Evolutionary conservation across 2,329 filamentous ascomycete genomes (phyloP).

Genomic region (Pseudogymnoascus sp.): DNA sequence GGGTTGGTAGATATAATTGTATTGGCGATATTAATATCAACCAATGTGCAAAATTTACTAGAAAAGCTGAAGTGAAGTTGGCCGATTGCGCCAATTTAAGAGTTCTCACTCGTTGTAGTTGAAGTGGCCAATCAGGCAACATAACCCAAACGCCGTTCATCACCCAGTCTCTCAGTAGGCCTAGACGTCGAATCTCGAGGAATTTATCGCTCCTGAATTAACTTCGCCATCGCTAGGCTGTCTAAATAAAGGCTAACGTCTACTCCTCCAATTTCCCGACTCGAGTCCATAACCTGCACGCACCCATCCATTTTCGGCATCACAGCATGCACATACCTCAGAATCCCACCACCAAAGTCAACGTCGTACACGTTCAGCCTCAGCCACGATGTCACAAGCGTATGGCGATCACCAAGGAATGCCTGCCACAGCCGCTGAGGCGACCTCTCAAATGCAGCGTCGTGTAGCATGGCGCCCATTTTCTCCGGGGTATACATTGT

Average conservation of each 20-base stretch:
- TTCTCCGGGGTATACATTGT: conserved; percentile 31
- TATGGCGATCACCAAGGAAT: conserved; percentile 36
- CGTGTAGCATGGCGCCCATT: conserved; percentile 35
- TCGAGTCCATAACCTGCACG: conserved; percentile 34
- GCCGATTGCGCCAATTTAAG: not conserved
- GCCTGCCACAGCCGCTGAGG: conserved; percentile 42
- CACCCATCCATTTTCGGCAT: conserved; percentile 38
- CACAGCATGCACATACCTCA: conserved; percentile 33
- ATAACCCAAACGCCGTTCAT: not conserved
- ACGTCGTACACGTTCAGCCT: conserved; percentile 33
- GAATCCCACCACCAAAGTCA: conserved; percentile 29
- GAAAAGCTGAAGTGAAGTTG: not conserved
- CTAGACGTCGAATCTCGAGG: too few species aligned
- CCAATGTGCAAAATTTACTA: not conserved
- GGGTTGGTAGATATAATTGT: not conserved
- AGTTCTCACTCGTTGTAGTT: not conserved
- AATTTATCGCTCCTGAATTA: conserved; percentile 13
- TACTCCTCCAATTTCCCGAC: conserved; percentile 20
- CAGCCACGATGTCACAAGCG: conserved; percentile 39
- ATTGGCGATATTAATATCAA: not conserved
- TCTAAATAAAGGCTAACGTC: conserved; percentile 32
- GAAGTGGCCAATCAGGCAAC: not conserved
- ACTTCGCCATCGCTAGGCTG: conserved; percentile 22
- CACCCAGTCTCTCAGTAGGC: not conserved
- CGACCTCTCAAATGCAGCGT: conserved; percentile 35